Conservation (phyloP, 768 basidiomycete genomes). For the Auricularia auricula-judae region DNA sequence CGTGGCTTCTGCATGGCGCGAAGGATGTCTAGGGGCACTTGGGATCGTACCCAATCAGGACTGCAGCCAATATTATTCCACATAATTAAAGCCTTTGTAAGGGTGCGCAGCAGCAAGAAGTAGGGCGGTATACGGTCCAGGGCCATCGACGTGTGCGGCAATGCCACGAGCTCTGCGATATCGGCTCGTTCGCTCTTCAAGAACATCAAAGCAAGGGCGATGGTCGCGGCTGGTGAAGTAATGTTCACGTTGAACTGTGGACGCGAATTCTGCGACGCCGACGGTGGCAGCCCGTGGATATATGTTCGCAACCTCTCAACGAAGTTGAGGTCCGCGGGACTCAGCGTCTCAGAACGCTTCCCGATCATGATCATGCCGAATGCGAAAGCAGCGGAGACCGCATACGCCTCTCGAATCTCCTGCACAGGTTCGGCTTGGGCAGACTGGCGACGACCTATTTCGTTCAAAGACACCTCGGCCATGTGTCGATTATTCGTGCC, state of each 20-base stretch:
- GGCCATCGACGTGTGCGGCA: conserved; percentile 70
- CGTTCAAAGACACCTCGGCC: conserved; percentile 83
- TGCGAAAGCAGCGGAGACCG: conserved; percentile 75
- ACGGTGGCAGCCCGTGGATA: conserved; percentile 59
- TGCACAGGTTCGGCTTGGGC: conserved; percentile 74
- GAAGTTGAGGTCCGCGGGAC: conserved; percentile 65
- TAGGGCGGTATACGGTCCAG: conserved; percentile 83
- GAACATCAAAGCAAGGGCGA: conserved; percentile 90
- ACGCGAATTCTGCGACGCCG: conserved; percentile 18
- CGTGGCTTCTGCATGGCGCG: conserved; percentile 42
- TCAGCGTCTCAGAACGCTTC: conserved; percentile 26
- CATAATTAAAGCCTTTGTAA: conserved; percentile 71
- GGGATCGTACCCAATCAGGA: conserved; percentile 56
- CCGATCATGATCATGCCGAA: conserved; percentile 98
- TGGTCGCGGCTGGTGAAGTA: conserved; percentile 83
- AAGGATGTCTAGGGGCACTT: conserved; percentile 60
- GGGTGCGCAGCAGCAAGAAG: conserved; percentile 71
- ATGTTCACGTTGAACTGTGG: conserved; percentile 72
- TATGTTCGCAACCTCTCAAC: conserved; percentile 60
- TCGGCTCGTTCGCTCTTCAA: conserved; percentile 74
- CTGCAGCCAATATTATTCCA: conserved; percentile 72
- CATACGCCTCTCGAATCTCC: conserved; percentile 87
- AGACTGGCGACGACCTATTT: conserved; percentile 70
- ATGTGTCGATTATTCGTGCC: conserved; percentile 81
- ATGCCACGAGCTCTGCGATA: conserved; percentile 71